Evolutionary conservation across 768 basidiomycete species (phyloP), one percentile per base, ranked within the genome.

Genomic region (Mycena epipterygia): DNA sequence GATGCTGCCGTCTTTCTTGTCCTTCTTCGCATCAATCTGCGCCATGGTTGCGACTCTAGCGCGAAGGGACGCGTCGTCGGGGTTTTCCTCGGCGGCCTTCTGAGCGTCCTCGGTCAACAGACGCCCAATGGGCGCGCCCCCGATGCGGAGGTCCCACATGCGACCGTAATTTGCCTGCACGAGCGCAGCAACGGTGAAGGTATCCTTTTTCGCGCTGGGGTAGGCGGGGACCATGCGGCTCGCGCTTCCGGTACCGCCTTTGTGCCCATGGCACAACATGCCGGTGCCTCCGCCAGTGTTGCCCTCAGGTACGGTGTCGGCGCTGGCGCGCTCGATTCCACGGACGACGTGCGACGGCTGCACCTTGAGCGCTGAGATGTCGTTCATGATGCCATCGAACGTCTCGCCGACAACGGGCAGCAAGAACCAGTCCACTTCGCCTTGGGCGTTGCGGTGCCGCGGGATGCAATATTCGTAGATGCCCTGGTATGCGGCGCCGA

Each of bases 351-450:
- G 52, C 39, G 63, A 17, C 8, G 51, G 41, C 39, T 64, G 19
- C n/a, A 64, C 63, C 39, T 53, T 55, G 13, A 64, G 25, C 13
- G 63, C 51, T 12, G 39, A 53, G 39, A 64, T 55, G 25, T 64
- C 63, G 63, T 41, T 64, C 63, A 64, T 64, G 23, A 42, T 55
- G 4, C 63, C 63, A 30, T 64, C 63, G 41, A 64, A 64, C 53
- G 63, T 64, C 63, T 64, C 63, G 21, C 63, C 63, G 63, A 64
- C 63, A 17, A 64, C 63, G 42, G 63, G 63, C 19, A 64, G 53
- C 17, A 64, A 30, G 53, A 64, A 64, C 63, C 63, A 64, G 53
- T 64, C 62, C 7, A 64, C 29, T 21, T 53, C 53, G 29, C 63
- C 63, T 29, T 53, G 29, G 39, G 37, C 53, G 39, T 41, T 64